Conservation (phyloP, 1,284 basidiomycete genomes). For the Coriolopsis trogii region DNA sequence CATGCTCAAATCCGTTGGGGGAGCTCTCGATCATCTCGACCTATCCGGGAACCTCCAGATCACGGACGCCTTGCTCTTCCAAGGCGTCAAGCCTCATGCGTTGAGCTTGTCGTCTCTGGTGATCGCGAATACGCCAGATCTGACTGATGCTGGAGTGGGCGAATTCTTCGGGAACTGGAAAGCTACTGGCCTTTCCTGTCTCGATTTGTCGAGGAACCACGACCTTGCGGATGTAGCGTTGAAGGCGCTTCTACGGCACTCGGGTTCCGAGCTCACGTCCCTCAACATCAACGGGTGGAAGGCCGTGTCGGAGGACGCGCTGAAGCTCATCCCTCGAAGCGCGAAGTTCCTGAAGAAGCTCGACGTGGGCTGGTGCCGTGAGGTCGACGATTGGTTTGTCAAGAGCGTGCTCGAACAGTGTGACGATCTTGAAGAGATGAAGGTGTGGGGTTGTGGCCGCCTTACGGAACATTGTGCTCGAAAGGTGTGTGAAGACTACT, state of each 20-base stretch:
- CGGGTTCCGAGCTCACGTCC: conserved; percentile 59
- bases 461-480: conserved; percentile 56
- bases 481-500: conserved; percentile 56
- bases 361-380: conserved; percentile 89
- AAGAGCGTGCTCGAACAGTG: conserved; percentile 69
- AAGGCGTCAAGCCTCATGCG: conserved; percentile 63
- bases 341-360: conserved; percentile 60
- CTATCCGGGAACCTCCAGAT: conserved; percentile 66
- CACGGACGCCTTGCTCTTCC: conserved; percentile 57
- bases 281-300: conserved; percentile 84
- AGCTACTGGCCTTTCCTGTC: conserved; percentile 41
- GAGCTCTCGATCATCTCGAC: conserved; percentile 54
- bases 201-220: conserved; percentile 69
- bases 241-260: conserved; percentile 69
- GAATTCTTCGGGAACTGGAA: conserved; percentile 60
- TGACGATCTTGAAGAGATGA: conserved; percentile 55
- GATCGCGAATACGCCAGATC: conserved; percentile 59
- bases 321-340: conserved; percentile 53
- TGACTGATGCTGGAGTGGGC: conserved; percentile 73
- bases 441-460: conserved; percentile 74
- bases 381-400: conserved; percentile 83
- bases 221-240: conserved; percentile 63
- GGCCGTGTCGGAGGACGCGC: conserved; percentile 55
- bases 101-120: conserved; percentile 56
- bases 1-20: conserved; percentile 48